Evolutionary conservation across 208 protist genomes (phyloP), one percentile per base, ranked within the genome.

Genomic region (Leptomonas seymouri): DNA sequence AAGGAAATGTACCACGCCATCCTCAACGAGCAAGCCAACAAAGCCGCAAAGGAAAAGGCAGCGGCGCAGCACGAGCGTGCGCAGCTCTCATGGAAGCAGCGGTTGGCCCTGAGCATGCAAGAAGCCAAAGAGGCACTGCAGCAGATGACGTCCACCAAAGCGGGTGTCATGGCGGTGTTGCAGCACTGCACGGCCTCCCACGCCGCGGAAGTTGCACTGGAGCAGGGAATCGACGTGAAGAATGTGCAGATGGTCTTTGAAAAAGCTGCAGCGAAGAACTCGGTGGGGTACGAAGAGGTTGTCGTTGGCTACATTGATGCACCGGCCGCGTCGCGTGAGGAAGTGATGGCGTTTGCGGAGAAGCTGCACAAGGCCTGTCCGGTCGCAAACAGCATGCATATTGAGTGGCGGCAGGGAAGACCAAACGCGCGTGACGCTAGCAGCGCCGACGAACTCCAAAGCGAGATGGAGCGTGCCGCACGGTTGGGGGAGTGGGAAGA

Each of bases 251-350:
- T 96, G 76, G 80, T 85, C n/a, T 48, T 93, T 0, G 90, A 93
- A 68, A 84, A 92, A 80, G 42, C 50, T 0, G 67, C 49, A 20
- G 57, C 65, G 20, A 65, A 21, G 25, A 67, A 71, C 27, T 30
- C 66, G 12, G 73, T 91, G 2, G 80, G 75, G 18, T 63, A 80
- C n/a, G 84, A 91, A 25, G 69, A 74, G 23, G 80, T 90, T 4
- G 84, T 96, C 3, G 88, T 96, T 7, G 91, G 91, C 56, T 93
- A 93, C 78, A 96, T 96, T 58, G 88, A 93, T 39, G 91, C 91
- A 5, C 91, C 91, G 5, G 50, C 58, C 8, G 86, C 84, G 0
- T 82, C 82, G 0, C 74, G 81, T 20, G 88, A 87, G 67, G 85
- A 96, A 69, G 79, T 94, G 58, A 82, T 86, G 78, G 82, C 66